Conservation (phyloP, 306 rosid genomes). For the Lupinus albus region DNA sequence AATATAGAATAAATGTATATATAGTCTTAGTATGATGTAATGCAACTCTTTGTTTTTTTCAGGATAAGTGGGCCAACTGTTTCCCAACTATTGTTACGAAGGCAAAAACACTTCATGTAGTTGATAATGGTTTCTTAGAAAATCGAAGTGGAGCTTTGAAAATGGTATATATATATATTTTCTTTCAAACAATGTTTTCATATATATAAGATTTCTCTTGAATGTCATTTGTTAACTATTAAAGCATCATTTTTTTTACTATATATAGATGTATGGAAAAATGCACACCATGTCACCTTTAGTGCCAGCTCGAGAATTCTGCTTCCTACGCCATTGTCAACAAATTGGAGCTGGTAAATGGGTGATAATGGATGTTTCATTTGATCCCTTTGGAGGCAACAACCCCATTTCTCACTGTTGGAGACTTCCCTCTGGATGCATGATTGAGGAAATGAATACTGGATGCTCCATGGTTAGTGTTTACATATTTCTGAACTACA, state of each 20-base stretch:
- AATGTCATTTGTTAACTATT: neutral
- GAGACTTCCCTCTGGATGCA: slow-evolving; percentile 81
- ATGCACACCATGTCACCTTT: slow-evolving; percentile 72
- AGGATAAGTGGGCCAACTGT: slow-evolving; percentile 32
- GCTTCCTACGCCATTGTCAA: slow-evolving; percentile 62
- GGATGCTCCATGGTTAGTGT: slow-evolving; percentile 61
- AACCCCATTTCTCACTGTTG: slow-evolving; percentile 38
- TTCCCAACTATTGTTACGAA: too few relatives aligned
- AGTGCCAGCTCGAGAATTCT: slow-evolving; percentile 59
- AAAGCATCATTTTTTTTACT: neutral
- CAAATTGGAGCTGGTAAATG: slow-evolving; percentile 54
- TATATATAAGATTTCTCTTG: neutral
- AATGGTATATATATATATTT: neutral
- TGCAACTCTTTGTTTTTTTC: slow-evolving; percentile 34
- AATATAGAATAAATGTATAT: neutral
- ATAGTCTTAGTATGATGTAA: neutral
- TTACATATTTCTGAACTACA: neutral
- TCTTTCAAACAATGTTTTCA: neutral
- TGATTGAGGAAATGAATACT: slow-evolving; percentile 59
- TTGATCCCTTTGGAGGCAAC: slow-evolving; percentile 32
- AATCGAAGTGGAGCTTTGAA: too few relatives aligned
- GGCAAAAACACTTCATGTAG: too few relatives aligned
- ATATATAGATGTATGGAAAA: slow-evolving; percentile 72
- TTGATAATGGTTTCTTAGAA: too few relatives aligned
- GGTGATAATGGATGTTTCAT: slow-evolving; percentile 67